A percentile compares a stretch with the other conserved stretches of the same genome.
phyloP scores from a whole-genome alignment of 768 basidiomycete species.

The Termitomyces eurrhizus region DNA sequence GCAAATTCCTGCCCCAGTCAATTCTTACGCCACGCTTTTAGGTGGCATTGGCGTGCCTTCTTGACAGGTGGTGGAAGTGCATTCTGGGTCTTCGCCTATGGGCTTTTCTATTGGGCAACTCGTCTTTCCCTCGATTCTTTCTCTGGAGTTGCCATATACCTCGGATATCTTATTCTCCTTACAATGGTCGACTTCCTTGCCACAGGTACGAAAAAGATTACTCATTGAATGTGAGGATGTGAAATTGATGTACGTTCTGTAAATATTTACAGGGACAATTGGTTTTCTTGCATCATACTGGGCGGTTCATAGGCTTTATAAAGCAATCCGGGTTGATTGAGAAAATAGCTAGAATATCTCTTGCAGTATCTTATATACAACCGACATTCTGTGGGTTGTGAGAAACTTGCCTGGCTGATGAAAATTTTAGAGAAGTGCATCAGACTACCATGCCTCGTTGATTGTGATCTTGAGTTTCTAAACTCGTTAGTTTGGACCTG shows the following conservation, averaged over 20 bases:
- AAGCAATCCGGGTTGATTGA: constrained; percentile 75
- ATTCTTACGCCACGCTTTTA: constrained; percentile 21
- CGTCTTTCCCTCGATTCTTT: constrained; percentile 83
- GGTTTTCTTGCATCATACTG: constrained; percentile 91
- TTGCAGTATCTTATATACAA: neutral
- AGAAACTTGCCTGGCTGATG: neutral
- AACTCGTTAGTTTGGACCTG: neutral
- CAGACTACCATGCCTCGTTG: neutral
- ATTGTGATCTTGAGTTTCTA: neutral
- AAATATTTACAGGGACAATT: constrained; percentile 63
- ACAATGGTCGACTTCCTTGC: constrained; percentile 83
- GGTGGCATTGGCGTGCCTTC: constrained; percentile 98
- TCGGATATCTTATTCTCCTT: constrained; percentile 87
- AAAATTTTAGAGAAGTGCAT: neutral
- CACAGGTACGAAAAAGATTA: constrained; percentile 52
- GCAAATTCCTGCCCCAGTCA: neutral
- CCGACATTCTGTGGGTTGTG: neutral
- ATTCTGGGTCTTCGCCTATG: constrained; percentile 88
- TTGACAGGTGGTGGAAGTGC: constrained; percentile 88
- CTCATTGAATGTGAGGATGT: neutral
- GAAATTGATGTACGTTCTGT: neutral
- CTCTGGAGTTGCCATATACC: constrained; percentile 77
- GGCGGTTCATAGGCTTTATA: constrained; percentile 83
- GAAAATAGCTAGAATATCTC: constrained; percentile 3
- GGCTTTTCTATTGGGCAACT: constrained; percentile 84